These are phyloP conservation scores for Neurospora sp. DNA, from an alignment of 495 filamentous ascomycete species.

Conservation along the genomic window DNA sequence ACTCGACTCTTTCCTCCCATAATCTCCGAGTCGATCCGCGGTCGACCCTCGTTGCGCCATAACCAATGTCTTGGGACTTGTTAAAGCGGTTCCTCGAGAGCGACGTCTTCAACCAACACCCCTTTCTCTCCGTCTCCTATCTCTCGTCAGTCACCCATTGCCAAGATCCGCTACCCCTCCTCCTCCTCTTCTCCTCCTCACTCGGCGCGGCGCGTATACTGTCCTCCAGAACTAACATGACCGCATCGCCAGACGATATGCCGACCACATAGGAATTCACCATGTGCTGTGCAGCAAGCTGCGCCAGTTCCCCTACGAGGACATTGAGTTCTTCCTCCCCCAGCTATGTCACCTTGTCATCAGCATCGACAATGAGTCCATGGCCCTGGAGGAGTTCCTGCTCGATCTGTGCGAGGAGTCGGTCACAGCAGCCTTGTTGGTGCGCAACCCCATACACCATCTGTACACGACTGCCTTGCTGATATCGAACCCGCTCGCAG, in stretches of 20 bases:
- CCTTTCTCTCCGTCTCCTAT: slow-evolving; percentile 69
- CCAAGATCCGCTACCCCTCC: background rate
- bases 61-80: slow-evolving; percentile 48
- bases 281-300: slow-evolving; percentile 72
- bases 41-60: slow-evolving; percentile 6
- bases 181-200: slow-evolving; percentile 3
- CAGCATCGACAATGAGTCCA: slow-evolving; percentile 72
- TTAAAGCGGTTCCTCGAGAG: slow-evolving; percentile 69
- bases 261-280: slow-evolving; percentile 71
- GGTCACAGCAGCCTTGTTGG: slow-evolving; percentile 64
- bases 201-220: background rate
- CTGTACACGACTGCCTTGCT: background rate
- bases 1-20: background rate
- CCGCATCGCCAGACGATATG: slow-evolving; percentile 51
- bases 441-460: slow-evolving; percentile 26
- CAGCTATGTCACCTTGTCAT: slow-evolving; percentile 72
- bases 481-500: slow-evolving; percentile 27
- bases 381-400: slow-evolving; percentile 73
- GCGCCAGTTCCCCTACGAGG: slow-evolving; percentile 68
- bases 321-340: slow-evolving; percentile 77
- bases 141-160: slow-evolving; percentile 48
- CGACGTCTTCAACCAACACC: slow-evolving; percentile 74
- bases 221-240: slow-evolving; percentile 5
- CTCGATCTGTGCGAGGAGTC: slow-evolving; percentile 71
- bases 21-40: background rate